phyloP scores from a whole-genome alignment of 2,329 filamentous ascomycete species.

The Aspergillus bombycis region DNA sequence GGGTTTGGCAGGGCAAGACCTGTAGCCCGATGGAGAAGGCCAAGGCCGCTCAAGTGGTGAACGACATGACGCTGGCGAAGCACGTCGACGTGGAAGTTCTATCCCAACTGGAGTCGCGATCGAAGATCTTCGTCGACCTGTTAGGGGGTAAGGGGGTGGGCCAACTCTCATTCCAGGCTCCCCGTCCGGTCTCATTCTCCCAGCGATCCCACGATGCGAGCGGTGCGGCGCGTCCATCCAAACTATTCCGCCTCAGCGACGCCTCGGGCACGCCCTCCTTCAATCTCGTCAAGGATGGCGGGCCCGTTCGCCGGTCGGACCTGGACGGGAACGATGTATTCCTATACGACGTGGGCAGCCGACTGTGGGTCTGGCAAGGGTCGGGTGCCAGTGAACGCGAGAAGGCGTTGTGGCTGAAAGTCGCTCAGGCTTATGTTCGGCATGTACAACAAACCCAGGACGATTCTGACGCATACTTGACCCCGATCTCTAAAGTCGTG shows the following conservation, averaged over 20 bases:
- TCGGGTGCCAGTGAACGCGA: conserved; percentile 60
- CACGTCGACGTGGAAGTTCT: conserved; percentile 67
- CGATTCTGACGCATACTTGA: conserved; percentile 25
- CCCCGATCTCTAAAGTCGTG: conserved; percentile 35
- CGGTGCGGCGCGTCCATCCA: conserved; percentile 36
- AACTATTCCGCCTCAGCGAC: conserved; percentile 67
- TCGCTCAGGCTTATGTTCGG: conserved; percentile 34
- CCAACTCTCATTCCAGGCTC: conserved; percentile 45
- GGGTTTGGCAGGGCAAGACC: conserved; percentile 69
- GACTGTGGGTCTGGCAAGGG: conserved; percentile 70
- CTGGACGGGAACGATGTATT: conserved; percentile 66
- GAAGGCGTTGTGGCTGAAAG: conserved; percentile 59
- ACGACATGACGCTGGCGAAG: conserved; percentile 61
- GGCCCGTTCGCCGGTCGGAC: conserved; percentile 50
- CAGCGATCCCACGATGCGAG: conserved; percentile 22
- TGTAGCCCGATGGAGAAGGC: conserved; percentile 71
- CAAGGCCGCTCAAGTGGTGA: conserved; percentile 68
- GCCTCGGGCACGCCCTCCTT: conserved; percentile 61
- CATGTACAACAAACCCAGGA: conserved; percentile 28
- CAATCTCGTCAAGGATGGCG: conserved; percentile 60
- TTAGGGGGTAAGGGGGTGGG: conserved; percentile 54
- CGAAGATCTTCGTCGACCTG: conserved; percentile 59
- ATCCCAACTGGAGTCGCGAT: conserved; percentile 57
- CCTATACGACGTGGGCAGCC: conserved; percentile 60
- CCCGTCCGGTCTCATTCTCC: conserved; percentile 41